These are phyloP conservation scores for Leptodontidium sp. DNA, from an alignment of 2,329 filamentous ascomycete genomes.

Conservation along the genomic window DNA sequence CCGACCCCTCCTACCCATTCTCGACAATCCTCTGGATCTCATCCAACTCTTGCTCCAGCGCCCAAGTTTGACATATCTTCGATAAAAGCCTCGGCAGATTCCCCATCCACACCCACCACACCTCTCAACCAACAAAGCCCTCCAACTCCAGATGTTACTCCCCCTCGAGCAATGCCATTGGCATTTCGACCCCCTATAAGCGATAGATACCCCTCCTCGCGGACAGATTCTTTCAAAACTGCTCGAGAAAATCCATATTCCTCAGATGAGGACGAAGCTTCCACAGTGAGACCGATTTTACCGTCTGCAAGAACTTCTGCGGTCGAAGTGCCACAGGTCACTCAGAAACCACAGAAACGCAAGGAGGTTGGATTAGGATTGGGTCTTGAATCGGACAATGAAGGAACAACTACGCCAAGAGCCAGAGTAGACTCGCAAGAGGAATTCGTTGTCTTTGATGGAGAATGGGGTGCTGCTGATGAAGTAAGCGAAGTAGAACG, in stretches of 20 bases:
- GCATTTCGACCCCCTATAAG: constrained; percentile 55
- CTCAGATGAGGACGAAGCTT: constrained; percentile 65
- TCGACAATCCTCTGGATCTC: constrained; percentile 60
- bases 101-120: constrained; percentile 57
- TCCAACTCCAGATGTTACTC: constrained; percentile 79
- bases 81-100: constrained; percentile 31
- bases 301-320: constrained; percentile 39
- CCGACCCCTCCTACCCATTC: constrained; percentile 71
- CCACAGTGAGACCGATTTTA: constrained; percentile 50
- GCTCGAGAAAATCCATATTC: constrained; percentile 70
- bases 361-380: constrained; percentile 46
- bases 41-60: constrained; percentile 32
- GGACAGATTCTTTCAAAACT: constrained; percentile 74
- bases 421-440: constrained; percentile 48
- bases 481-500: constrained; percentile 56
- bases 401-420: constrained; percentile 46
- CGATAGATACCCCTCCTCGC: constrained; percentile 54
- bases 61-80: constrained; percentile 36
- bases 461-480: constrained; percentile 59
- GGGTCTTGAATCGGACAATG: constrained; percentile 52
- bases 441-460: constrained; percentile 65
- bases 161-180: constrained; percentile 63
- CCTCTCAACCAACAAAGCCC: constrained; percentile 72
- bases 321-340: constrained; percentile 34
- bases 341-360: constrained; percentile 32